These are phyloP conservation scores for Neofusicoccum cordaticola DNA, from an alignment of 2,329 filamentous ascomycete species.

Conservation along the genomic window DNA sequence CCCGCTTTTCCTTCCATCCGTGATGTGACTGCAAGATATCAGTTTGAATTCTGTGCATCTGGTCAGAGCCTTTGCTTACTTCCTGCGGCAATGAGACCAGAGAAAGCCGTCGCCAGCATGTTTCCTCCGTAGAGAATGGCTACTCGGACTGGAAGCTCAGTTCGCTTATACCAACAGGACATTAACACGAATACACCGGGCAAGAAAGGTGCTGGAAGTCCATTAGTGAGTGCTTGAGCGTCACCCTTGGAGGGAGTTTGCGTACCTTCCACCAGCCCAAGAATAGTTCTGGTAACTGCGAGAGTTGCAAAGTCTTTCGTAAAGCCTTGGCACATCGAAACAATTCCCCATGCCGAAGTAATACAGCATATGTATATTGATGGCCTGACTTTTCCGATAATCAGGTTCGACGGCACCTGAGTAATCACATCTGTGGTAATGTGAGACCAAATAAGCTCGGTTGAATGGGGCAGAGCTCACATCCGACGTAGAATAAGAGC, in stretches of 20 bases:
- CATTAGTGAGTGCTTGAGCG: too few relatives aligned
- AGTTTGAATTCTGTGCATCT: slow-evolving; percentile 11
- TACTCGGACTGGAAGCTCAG: slow-evolving; percentile 51
- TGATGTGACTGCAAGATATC: not conserved
- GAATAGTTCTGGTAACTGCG: slow-evolving; percentile 13
- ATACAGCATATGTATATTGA: slow-evolving; percentile 16
- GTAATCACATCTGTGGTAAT: slow-evolving; percentile 18
- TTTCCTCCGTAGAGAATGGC: slow-evolving; percentile 54
- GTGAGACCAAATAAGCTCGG: not conserved
- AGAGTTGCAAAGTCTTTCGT: slow-evolving; percentile 10
- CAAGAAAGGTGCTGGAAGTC: slow-evolving; percentile 1
- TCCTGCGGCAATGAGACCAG: slow-evolving; percentile 53
- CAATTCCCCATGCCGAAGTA: slow-evolving; percentile 9
- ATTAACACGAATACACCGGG: slow-evolving; percentile 50
- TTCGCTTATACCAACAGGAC: slow-evolving; percentile 53
- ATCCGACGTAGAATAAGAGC: slow-evolving; percentile 27
- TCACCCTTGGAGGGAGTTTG: not conserved
- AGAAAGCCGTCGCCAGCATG: slow-evolving; percentile 51
- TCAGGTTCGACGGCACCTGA: slow-evolving; percentile 17
- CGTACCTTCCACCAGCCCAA: slow-evolving; percentile 17
- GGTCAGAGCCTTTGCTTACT: slow-evolving; percentile 40
- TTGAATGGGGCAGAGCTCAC: not conserved
- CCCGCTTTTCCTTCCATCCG: slow-evolving; percentile 17
- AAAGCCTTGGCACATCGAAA: slow-evolving; percentile 13
- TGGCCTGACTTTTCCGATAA: slow-evolving; percentile 15